A percentile compares a stretch with the other conserved stretches of the same genome.
Conservation (phyloP, 805 yeast species). For the Hanseniaspora mollemarum region DNA sequence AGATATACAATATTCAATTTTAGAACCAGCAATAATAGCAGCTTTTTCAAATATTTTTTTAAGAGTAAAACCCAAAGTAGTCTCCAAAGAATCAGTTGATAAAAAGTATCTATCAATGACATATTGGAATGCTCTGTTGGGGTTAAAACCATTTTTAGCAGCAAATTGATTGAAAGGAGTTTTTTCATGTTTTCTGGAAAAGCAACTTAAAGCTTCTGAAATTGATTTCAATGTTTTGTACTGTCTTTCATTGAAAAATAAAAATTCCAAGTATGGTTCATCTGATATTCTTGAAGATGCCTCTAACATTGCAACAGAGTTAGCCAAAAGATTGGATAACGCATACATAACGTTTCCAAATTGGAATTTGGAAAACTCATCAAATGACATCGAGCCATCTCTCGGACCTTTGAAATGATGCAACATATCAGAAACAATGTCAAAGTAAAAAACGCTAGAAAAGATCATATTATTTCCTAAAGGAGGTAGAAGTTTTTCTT, state of each 20-base stretch:
- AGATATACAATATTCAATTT: slow-evolving; percentile 2
- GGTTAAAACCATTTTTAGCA: slow-evolving; percentile 5
- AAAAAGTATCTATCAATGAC: slow-evolving; percentile 23
- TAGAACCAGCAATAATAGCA: slow-evolving; percentile 1
- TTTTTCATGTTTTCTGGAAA: slow-evolving; percentile 18
- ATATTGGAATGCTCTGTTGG: slow-evolving; percentile 24
- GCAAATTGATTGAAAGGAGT: slow-evolving; percentile 1
- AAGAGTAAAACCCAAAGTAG: slow-evolving; percentile 2
- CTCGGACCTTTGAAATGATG: neutral
- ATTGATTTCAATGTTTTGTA: slow-evolving; percentile 31
- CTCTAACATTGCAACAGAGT: slow-evolving; percentile 48
- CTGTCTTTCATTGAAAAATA: slow-evolving; percentile 32
- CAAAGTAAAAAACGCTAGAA: neutral
- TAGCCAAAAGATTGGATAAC: slow-evolving; percentile 28
- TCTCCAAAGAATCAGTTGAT: slow-evolving; percentile 19
- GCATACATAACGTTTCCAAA: slow-evolving; percentile 3
- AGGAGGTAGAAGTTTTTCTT: slow-evolving; percentile 1
- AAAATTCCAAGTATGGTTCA: slow-evolving; percentile 27
- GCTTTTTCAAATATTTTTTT: slow-evolving; percentile 9
- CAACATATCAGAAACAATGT: neutral
- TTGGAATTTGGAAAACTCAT: neutral
- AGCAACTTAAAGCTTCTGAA: slow-evolving; percentile 23
- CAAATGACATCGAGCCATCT: neutral
- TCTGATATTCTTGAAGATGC: slow-evolving; percentile 43
- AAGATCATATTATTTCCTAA: neutral